Evolutionary conservation across 2,329 filamentous ascomycete genomes (phyloP).

Genomic region (Pseudogymnoascus sp.): DNA sequence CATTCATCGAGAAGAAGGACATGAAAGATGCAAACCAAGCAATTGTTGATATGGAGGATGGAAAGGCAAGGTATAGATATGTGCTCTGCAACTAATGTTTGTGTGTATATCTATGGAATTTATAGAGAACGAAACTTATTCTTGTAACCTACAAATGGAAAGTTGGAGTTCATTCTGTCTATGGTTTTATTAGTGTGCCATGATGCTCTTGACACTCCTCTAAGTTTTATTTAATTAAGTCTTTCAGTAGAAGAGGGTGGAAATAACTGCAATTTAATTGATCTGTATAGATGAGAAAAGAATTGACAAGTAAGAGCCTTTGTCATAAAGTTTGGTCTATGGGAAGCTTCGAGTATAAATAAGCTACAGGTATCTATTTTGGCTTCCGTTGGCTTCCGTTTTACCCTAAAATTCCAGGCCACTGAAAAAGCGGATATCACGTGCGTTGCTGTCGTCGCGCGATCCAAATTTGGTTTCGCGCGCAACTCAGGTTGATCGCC

Average conservation of each 20-base stretch:
- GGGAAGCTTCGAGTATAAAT: not conserved
- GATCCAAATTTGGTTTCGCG: not conserved
- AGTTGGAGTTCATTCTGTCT: not conserved
- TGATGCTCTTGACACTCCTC: not conserved
- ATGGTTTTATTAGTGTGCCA: not conserved
- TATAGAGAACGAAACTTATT: not conserved
- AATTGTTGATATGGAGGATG: conserved; percentile 48
- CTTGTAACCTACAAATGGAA: not conserved
- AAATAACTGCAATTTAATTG: not conserved
- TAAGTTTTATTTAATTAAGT: not conserved
- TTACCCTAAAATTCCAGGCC: not conserved
- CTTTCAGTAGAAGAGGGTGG: not conserved
- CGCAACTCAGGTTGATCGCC: not conserved
- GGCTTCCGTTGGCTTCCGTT: not conserved
- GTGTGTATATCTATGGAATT: not conserved
- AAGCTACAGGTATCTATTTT: not conserved
- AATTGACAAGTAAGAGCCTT: not conserved
- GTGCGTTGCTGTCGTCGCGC: not conserved
- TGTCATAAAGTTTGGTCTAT: no score
- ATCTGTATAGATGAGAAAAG: not conserved
- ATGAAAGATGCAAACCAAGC: conserved; percentile 52
- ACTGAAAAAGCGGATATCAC: not conserved
- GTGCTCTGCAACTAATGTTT: conserved; percentile 36
- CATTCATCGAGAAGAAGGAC: conserved; percentile 47
- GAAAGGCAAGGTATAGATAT: conserved; percentile 45